Percentiles rank a stretch among this genome's conserved stretches.
Evolutionary conservation across 352 stramenopile genomes (phyloP).

Genomic region (Phytophthora boehmeriae): DNA sequence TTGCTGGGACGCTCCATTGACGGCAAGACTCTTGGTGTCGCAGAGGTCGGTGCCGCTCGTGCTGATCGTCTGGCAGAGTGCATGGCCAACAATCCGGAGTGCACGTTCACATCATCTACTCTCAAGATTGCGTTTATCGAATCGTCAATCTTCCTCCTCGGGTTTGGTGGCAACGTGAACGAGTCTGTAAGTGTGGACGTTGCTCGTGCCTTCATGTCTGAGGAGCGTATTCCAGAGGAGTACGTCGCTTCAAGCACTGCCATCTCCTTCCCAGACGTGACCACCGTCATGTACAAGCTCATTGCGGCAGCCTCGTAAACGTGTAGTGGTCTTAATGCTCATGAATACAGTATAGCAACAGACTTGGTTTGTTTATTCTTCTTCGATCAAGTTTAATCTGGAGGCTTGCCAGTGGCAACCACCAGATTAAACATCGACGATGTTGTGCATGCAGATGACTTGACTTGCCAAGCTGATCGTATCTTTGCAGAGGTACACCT

Average conservation of each 20-base stretch:
- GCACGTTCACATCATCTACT: conserved; percentile 17
- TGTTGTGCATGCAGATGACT: background rate
- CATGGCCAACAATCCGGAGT: conserved; percentile 30
- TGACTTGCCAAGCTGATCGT: background rate
- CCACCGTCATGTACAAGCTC: conserved; percentile 16
- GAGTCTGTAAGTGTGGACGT: conserved; percentile 14
- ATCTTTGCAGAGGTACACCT: too few species aligned
- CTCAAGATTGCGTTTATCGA: conserved; percentile 19
- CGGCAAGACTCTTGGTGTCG: conserved; percentile 21
- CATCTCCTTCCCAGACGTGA: conserved; percentile 20
- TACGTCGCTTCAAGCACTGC: conserved; percentile 8
- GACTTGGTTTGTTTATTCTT: too few species aligned
- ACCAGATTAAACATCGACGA: background rate
- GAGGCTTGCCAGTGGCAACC: background rate
- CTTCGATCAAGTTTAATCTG: too few species aligned
- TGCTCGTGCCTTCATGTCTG: conserved; percentile 19
- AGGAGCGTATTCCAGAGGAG: conserved; percentile 23
- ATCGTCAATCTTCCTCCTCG: conserved; percentile 23
- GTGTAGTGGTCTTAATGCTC: background rate
- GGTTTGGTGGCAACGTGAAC: conserved; percentile 24
- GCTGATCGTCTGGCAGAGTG: conserved; percentile 21
- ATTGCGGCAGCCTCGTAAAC: conserved; percentile 10
- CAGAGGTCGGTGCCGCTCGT: conserved; percentile 23
- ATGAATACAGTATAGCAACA: too few species aligned
- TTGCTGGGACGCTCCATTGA: conserved; percentile 36